A percentile compares a stretch with the other conserved stretches of the same genome.
Evolutionary conservation across 106 monocot species (phyloP).

Genomic region (Xerophyta viscosa): DNA sequence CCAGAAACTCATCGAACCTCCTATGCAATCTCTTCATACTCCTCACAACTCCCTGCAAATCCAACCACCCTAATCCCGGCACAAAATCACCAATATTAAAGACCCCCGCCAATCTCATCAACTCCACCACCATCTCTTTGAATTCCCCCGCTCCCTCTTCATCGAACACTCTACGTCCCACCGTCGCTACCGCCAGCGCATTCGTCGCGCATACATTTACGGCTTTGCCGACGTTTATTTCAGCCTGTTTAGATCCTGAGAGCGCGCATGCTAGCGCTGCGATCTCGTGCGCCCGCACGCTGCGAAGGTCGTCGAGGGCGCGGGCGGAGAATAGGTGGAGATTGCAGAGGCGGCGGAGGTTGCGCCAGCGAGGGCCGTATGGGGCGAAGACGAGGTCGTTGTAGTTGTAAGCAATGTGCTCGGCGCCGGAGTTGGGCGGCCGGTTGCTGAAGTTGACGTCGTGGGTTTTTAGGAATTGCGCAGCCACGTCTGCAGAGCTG

Average conservation of each 20-base stretch:
- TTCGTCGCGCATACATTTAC: constrained; percentile 34
- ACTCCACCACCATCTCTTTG: constrained; percentile 44
- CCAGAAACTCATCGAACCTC: constrained; percentile 25
- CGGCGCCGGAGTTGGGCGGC: constrained; percentile 47
- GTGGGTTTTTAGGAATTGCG: constrained; percentile 24
- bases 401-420: constrained; percentile 49
- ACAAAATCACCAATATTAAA: constrained; percentile 44
- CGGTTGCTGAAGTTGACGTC: constrained; percentile 47
- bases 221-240: constrained; percentile 16
- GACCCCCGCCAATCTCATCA: constrained; percentile 42
- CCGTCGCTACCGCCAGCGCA: constrained; percentile 27
- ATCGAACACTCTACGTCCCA: constrained; percentile 34
- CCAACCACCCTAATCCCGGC: constrained; percentile 30
- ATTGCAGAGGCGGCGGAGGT: constrained; percentile 30
- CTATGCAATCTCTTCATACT: constrained; percentile 43
- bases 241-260: neutral
- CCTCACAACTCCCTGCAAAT: constrained; percentile 30
- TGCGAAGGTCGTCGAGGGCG: constrained; percentile 39
- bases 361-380: constrained; percentile 50
- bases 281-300: constrained; percentile 22
- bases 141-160: constrained; percentile 31
- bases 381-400: constrained; percentile 44
- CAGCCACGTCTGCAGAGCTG: constrained; percentile 22
- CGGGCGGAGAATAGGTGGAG: constrained; percentile 39
- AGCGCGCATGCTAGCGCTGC: constrained; percentile 1